phyloP scores from a whole-genome alignment of 2,329 filamentous ascomycete species.

The Penicillium hordei region DNA sequence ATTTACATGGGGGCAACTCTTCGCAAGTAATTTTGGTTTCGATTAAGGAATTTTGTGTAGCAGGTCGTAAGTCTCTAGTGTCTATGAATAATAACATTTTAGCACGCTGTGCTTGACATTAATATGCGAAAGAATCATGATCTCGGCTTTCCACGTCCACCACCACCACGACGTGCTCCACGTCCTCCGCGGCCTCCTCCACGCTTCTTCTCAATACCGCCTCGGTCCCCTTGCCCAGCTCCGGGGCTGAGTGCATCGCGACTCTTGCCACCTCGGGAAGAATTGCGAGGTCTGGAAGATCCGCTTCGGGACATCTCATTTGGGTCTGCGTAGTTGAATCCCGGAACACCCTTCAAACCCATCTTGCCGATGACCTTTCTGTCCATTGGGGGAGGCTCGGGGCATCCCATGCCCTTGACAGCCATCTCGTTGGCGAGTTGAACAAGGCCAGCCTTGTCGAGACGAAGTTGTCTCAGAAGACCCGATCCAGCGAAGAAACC shows the following conservation, averaged over 20 bases:
- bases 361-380: slow-evolving; percentile 42
- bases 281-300: slow-evolving; percentile 13
- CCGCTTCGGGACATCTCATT: slow-evolving; percentile 11
- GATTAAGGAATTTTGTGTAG: slow-evolving; percentile 5
- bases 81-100: not conserved
- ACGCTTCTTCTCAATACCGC: slow-evolving; percentile 23
- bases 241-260: slow-evolving; percentile 29
- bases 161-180: slow-evolving; percentile 16
- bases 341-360: slow-evolving; percentile 41
- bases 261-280: slow-evolving; percentile 14
- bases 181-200: slow-evolving; percentile 21
- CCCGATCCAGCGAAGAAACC: slow-evolving; percentile 38
- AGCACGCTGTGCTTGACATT: slow-evolving; percentile 1
- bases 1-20: not conserved
- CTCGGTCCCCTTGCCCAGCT: slow-evolving; percentile 20
- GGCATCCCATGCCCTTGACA: slow-evolving; percentile 38
- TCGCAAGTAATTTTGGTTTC: not conserved
- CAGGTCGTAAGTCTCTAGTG: slow-evolving; percentile 6
- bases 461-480: slow-evolving; percentile 32
- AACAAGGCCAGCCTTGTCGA: slow-evolving; percentile 37
- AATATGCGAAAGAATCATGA: slow-evolving; percentile 3
- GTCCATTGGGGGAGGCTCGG: slow-evolving; percentile 40
- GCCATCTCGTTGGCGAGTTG: slow-evolving; percentile 41
- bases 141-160: slow-evolving; percentile 13
- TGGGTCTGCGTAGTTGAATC: slow-evolving; percentile 33